Conservation (phyloP, 352 stramenopile genomes). For the Globisporangium middletonii region DNA sequence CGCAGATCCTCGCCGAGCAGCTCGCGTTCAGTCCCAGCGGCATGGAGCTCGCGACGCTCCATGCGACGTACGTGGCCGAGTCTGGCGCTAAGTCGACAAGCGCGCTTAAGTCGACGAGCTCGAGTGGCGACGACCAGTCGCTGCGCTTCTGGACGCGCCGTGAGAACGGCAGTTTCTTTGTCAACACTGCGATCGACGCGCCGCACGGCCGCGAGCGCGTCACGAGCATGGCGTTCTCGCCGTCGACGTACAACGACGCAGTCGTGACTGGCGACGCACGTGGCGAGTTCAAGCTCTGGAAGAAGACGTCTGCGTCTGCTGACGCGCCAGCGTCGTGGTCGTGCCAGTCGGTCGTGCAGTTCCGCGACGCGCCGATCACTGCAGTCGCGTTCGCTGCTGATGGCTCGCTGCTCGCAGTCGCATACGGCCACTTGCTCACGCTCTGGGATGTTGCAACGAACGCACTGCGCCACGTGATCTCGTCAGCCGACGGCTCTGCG, state of each 20-base stretch:
- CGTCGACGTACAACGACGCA: slow-evolving; percentile 25
- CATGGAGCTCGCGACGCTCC: slow-evolving; percentile 51
- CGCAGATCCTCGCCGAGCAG: slow-evolving; percentile 42
- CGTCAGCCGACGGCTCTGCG: slow-evolving; percentile 45
- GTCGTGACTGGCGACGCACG: slow-evolving; percentile 61
- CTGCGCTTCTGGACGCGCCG: slow-evolving; percentile 76
- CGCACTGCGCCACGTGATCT: slow-evolving; percentile 65
- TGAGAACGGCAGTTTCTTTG: slow-evolving; percentile 67
- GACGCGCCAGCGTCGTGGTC: slow-evolving; percentile 39
- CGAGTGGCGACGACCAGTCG: slow-evolving; percentile 41
- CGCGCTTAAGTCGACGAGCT: background rate
- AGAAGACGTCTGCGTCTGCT: slow-evolving; percentile 24
- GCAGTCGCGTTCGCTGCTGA: slow-evolving; percentile 65
- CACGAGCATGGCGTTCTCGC: slow-evolving; percentile 54
- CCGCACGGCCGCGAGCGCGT: slow-evolving; percentile 54
- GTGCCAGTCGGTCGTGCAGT: slow-evolving; percentile 77
- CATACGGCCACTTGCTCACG: slow-evolving; percentile 74
- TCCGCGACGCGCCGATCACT: slow-evolving; percentile 63
- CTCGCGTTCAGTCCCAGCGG: slow-evolving; percentile 49
- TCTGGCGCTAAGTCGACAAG: background rate
- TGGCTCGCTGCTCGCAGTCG: slow-evolving; percentile 78
- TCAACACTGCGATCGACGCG: slow-evolving; percentile 77
- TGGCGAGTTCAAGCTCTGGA: slow-evolving; percentile 83
- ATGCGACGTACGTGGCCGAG: slow-evolving; percentile 26
- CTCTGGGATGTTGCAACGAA: slow-evolving; percentile 81